Conservation (phyloP, 305 asterid species). For the Fraxinus latifolia region DNA sequence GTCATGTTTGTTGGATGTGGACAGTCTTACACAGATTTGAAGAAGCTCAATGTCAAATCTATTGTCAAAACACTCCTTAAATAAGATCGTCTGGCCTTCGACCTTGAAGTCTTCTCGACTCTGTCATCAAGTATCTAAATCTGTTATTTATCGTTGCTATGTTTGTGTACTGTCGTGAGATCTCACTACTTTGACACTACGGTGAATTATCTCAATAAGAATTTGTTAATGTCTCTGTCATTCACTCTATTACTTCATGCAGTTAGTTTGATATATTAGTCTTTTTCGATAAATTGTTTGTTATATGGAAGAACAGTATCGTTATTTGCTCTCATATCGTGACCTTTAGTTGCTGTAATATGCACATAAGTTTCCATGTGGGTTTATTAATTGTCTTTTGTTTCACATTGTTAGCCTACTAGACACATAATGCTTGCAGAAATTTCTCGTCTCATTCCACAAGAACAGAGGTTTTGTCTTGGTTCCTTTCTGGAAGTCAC, state of each 20-base stretch:
- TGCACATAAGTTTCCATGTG: not conserved
- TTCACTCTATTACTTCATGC: not conserved
- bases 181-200: not conserved
- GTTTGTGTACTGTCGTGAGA: not conserved
- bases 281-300: not conserved
- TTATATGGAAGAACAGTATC: not conserved
- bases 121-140: not conserved
- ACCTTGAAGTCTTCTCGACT: not conserved
- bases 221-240: not conserved
- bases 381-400: not conserved
- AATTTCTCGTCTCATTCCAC: not conserved
- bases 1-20: slow-evolving; percentile 97
- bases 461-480: not conserved
- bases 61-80: slow-evolving; percentile 86
- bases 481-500: not conserved
- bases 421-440: not conserved
- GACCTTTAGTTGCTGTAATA: not conserved
- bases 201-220: not conserved
- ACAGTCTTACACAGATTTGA: slow-evolving; percentile 84
- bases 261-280: not conserved
- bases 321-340: not conserved
- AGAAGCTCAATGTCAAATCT: slow-evolving; percentile 89
- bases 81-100: slow-evolving; percentile 24
- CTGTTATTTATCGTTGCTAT: not conserved
- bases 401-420: not conserved